Evolutionary conservation across 169 alveolate genomes (phyloP), one percentile per base, ranked within the genome.

Genomic region (Babesia microti): DNA sequence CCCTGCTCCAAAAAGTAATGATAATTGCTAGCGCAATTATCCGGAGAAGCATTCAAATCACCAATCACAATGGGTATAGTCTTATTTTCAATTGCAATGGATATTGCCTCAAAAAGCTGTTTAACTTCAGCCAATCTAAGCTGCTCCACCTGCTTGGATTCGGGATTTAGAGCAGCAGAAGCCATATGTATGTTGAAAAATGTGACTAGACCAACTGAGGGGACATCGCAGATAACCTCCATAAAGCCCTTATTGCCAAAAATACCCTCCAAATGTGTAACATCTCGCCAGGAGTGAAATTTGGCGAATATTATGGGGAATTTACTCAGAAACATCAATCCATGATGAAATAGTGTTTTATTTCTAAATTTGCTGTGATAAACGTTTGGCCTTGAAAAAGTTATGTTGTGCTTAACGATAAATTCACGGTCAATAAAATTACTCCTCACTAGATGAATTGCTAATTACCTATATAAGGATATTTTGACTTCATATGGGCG

Each of bases 41-140:
- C 72, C 6, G 93, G 92, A 7, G 91, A 88, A 4, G 93, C 93
- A 49, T 85, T 85, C 23, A 85, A 58, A 49, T 85, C 93, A 4
- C 93, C 93, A 34, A 85, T 84, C 21, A 85, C 81, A 21, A 85
- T 68, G 33, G 93, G 93, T 5, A 84, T 59, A 41, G 80, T 83
- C 32, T 88, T 88, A 21, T 84, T 45, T 32, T 72, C 53, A 21
- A 70, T 71, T 14, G 93, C 91, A 14, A 58, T 55, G 23, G 78
- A 83, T 34, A 88, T 70, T 7, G 78, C 83, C 29, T 58, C 70
- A 50, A 85, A 50, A 11, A 85, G 79, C 43, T 85, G 91, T 35
- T 69, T 81, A 14, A 85, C 81, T 55, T 85, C 93, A 34, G 68
- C 84, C 51, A 73, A 73, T 44, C 93, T 43, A 29, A 85, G 72